A percentile compares a stretch with the other conserved stretches of the same genome.
Evolutionary conservation across 1,139 yeast genomes (phyloP).

Genomic region (Taphrina pruni): DNA sequence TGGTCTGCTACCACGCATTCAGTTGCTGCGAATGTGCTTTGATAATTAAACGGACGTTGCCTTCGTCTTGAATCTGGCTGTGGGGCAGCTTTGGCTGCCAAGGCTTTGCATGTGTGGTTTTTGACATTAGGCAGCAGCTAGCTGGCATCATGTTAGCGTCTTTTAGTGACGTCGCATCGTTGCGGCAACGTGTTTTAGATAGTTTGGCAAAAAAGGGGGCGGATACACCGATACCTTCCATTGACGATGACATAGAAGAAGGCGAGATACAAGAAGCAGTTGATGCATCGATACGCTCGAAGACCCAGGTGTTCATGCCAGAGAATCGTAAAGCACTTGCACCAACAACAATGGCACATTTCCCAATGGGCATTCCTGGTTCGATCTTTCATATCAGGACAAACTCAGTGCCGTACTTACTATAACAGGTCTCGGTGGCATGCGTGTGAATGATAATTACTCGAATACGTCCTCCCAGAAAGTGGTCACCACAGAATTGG

Average conservation of each 20-base stretch:
- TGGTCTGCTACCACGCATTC: too few relatives aligned
- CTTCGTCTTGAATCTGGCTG: too few relatives aligned
- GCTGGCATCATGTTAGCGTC: not conserved
- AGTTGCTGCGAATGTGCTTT: too few relatives aligned
- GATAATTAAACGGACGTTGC: too few relatives aligned
- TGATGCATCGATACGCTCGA: not conserved
- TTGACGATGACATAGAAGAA: constrained; percentile 18
- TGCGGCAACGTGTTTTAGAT: constrained; percentile 29
- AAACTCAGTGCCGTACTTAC: too few relatives aligned
- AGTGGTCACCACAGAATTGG: not conserved
- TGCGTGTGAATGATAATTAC: not conserved
- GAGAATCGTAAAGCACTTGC: not conserved
- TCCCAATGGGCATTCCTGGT: constrained; percentile 17
- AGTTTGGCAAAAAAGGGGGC: constrained; percentile 12
- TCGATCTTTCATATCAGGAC: not conserved
- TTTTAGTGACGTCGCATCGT: constrained; percentile 12
- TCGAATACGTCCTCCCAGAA: not conserved
- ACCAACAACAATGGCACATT: not conserved
- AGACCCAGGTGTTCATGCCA: not conserved
- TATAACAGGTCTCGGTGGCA: constrained; percentile 8
- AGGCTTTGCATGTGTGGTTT: not conserved
- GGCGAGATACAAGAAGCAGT: constrained; percentile 23
- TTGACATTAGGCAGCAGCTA: not conserved
- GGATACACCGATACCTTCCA: not conserved
- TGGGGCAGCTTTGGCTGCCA: not conserved